Evolutionary conservation across 306 rosid genomes (phyloP).

Genomic region (Hippophae tibetana): DNA sequence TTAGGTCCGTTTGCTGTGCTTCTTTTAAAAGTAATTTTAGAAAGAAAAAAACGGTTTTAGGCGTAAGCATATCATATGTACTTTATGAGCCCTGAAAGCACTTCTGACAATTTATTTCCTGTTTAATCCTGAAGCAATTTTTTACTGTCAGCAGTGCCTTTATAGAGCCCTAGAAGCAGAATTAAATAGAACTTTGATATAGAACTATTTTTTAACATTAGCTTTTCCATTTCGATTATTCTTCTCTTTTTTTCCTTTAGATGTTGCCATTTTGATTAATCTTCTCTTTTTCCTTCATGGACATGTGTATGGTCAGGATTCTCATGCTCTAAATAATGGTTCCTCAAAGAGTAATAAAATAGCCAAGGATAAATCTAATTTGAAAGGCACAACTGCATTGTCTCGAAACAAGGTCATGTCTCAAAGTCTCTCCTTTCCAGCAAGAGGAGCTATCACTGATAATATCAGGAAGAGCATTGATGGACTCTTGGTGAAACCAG

Average conservation of each 20-base stretch:
- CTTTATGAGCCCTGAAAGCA: no score
- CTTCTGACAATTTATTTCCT: no score
- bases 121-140: no score
- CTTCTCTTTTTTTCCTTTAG: no score
- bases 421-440: slow-evolving; percentile 72
- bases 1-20: no score
- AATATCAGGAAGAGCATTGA: slow-evolving; percentile 58
- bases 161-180: no score
- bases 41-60: no score
- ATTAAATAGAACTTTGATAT: no score
- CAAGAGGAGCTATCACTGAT: slow-evolving; percentile 43
- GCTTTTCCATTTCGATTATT: not conserved
- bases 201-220: slow-evolving; percentile 9
- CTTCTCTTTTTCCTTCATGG: slow-evolving; percentile 6
- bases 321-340: slow-evolving; percentile 25
- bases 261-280: not conserved
- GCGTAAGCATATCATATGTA: no score
- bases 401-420: slow-evolving; percentile 46
- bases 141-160: no score
- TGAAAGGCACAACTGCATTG: slow-evolving; percentile 29
- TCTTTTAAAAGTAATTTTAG: no score
- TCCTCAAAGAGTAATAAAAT: slow-evolving; percentile 44
- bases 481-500: slow-evolving; percentile 34
- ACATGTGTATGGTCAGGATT: slow-evolving; percentile 38
- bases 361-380: slow-evolving; percentile 47